Conservation (phyloP, 2,329 filamentous ascomycete species). For the Cercospora zeae-maydis region DNA sequence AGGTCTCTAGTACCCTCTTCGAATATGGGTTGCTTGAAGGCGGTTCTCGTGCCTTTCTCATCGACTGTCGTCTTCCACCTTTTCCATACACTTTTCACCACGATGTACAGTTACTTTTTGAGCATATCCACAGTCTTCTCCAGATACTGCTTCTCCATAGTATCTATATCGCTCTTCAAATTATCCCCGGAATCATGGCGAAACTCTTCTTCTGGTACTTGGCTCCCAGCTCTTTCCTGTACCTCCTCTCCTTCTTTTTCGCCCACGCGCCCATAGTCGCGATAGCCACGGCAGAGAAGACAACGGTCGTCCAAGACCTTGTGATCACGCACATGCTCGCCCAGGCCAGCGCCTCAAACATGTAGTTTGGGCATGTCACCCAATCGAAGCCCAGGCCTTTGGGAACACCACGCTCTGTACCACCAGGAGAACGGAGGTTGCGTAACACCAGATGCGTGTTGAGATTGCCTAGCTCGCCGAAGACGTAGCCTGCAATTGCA, state of each 20-base stretch:
- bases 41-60: background rate
- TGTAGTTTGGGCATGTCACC: conserved; percentile 96
- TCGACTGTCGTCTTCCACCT: background rate
- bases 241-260: conserved; percentile 83
- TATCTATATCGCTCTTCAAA: conserved; percentile 43
- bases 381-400: conserved; percentile 75
- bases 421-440: conserved; percentile 70
- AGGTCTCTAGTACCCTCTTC: background rate
- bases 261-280: conserved; percentile 85
- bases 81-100: background rate
- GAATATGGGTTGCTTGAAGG: background rate
- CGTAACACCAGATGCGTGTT: conserved; percentile 76
- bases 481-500: conserved; percentile 67
- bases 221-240: conserved; percentile 85
- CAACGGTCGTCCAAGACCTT: conserved; percentile 69
- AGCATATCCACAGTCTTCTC: background rate
- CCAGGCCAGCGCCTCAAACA: conserved; percentile 89
- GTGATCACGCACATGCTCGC: conserved; percentile 74
- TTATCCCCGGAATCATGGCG: conserved; percentile 73
- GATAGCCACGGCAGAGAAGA: conserved; percentile 72
- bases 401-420: conserved; percentile 84
- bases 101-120: background rate
- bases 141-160: background rate
- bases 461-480: conserved; percentile 78
- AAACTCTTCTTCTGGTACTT: conserved; percentile 94